These are phyloP conservation scores for Arabis hirsuta DNA, from an alignment of 345 rosid species.

Conservation along the genomic window DNA sequence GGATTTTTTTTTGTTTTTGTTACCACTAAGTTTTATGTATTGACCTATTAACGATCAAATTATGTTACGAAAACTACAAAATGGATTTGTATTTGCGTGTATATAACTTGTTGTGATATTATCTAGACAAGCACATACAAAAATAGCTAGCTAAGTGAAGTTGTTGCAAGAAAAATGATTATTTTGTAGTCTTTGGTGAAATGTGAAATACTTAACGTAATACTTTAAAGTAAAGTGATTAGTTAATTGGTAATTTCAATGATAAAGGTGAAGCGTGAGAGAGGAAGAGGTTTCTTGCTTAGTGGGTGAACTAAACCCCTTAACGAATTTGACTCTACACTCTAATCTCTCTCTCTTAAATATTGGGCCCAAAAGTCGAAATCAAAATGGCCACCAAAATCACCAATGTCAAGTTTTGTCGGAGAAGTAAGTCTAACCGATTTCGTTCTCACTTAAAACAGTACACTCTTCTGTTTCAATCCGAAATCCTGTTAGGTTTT, in stretches of 20 bases:
- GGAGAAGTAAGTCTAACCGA: conserved; percentile 40
- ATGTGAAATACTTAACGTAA: conserved; percentile 12
- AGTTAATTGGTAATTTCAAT: conserved; percentile 30
- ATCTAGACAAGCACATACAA: conserved; percentile 1
- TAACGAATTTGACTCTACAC: conserved; percentile 28
- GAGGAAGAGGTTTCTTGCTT: conserved; percentile 24
- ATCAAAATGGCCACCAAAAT: conserved; percentile 44
- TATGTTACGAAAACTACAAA: neutral
- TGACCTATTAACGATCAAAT: neutral
- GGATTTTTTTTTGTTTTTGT: neutral
- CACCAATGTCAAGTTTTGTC: conserved; percentile 40
- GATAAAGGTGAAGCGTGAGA: conserved; percentile 7
- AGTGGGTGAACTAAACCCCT: conserved; percentile 49
- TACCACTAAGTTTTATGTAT: neutral
- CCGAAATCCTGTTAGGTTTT: neutral
- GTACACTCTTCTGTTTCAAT: conserved; percentile 31
- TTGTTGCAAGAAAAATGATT: conserved; percentile 7
- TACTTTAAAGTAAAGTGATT: conserved; percentile 12
- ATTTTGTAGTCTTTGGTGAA: conserved; percentile 18
- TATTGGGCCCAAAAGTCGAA: conserved; percentile 38
- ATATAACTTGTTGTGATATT: neutral
- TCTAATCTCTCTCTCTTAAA: neutral
- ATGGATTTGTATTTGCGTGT: conserved; percentile 19
- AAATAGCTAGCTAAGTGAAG: conserved; percentile 37
- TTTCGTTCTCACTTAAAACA: conserved; percentile 28